Conservation (phyloP, 495 filamentous ascomycete genomes). For the Trichoderma parareesei region DNA sequence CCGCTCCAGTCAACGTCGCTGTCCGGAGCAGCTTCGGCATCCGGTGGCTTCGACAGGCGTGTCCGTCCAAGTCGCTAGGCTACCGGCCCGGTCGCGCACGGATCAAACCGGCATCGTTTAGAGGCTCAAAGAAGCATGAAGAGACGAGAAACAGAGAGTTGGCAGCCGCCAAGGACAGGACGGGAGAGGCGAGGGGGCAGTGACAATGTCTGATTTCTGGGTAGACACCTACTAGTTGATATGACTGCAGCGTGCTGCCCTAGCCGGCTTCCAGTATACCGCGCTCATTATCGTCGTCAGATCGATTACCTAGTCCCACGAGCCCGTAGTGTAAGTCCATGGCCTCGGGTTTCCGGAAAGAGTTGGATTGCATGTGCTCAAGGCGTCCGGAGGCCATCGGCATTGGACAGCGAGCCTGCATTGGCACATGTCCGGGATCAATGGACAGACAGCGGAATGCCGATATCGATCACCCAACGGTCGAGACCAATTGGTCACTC, state of each 20-base stretch:
- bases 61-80: not conserved
- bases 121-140: constrained; percentile 12
- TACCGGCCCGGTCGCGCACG: constrained; percentile 4
- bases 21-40: constrained; percentile 6
- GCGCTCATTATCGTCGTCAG: not conserved
- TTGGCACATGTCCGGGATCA: not conserved
- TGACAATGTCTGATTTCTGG: too few relatives aligned
- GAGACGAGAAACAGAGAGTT: constrained; percentile 14
- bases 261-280: not conserved
- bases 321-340: not conserved
- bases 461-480: not conserved
- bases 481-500: not conserved
- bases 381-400: not conserved
- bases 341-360: not conserved
- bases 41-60: not conserved
- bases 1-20: not conserved
- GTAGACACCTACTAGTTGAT: too few relatives aligned
- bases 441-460: too few relatives aligned
- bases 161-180: not conserved
- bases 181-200: constrained; percentile 11
- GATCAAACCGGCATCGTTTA: not conserved
- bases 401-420: not conserved
- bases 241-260: not conserved
- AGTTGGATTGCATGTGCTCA: not conserved
- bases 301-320: not conserved